These are phyloP conservation scores for Clonostachys rosea DNA, from an alignment of 2,329 filamentous ascomycete species.

Conservation along the genomic window DNA sequence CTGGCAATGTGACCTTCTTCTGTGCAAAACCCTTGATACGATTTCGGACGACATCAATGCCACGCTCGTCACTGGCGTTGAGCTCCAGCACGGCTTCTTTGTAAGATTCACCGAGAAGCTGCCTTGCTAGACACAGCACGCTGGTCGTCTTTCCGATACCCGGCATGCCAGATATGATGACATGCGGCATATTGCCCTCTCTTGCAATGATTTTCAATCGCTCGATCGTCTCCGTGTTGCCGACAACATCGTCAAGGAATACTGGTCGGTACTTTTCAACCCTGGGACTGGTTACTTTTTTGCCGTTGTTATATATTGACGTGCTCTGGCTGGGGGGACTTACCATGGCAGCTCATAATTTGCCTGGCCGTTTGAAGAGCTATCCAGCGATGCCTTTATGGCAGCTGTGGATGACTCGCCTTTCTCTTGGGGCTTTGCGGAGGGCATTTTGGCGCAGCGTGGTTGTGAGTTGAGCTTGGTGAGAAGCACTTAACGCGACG, in stretches of 20 bases:
- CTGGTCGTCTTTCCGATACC: constrained; percentile 98
- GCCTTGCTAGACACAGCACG: constrained; percentile 85
- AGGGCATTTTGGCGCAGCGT: constrained; percentile 32
- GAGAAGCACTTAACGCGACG: constrained; percentile 30
- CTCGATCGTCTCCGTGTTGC: constrained; percentile 96
- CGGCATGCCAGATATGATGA: constrained; percentile 99
- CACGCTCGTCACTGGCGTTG: constrained; percentile 94
- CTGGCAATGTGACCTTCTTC: constrained; percentile 93
- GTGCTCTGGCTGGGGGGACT: constrained; percentile 3
- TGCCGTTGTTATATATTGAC: neutral
- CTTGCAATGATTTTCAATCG: constrained; percentile 96
- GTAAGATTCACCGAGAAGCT: constrained; percentile 87
- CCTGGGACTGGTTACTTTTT: constrained; percentile 45
- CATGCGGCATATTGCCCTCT: constrained; percentile 98
- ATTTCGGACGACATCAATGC: constrained; percentile 96
- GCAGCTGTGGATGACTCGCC: constrained; percentile 60
- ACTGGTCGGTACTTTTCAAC: constrained; percentile 97
- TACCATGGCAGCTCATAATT: constrained; percentile 80
- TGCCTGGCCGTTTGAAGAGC: constrained; percentile 41
- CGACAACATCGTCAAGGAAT: constrained; percentile 93
- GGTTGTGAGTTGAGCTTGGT: constrained; percentile 6
- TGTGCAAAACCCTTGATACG: constrained; percentile 98
- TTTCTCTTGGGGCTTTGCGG: constrained; percentile 41
- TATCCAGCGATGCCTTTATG: constrained; percentile 49
- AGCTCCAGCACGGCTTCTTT: constrained; percentile 96